Conservation (phyloP, 2,329 filamentous ascomycete genomes). For the Rhytidhysteron rufulum region DNA sequence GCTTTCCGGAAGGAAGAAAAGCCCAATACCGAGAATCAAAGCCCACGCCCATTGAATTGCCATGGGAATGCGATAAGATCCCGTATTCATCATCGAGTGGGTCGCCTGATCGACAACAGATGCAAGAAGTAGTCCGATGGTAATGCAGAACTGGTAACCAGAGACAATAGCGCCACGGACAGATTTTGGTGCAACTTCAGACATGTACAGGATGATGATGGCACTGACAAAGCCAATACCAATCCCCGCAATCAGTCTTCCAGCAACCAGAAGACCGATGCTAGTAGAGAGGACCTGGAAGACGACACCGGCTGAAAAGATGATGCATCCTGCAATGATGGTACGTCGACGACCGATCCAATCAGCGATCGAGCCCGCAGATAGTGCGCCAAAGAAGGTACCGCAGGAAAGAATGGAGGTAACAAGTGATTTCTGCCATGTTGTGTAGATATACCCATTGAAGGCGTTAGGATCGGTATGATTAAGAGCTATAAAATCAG, state of each 20-base stretch:
- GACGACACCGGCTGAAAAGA: conserved; percentile 52
- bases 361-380: conserved; percentile 52
- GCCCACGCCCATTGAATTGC: conserved; percentile 78
- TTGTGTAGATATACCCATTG: conserved; percentile 55
- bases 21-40: conserved; percentile 66
- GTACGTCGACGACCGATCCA: conserved; percentile 57
- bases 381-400: conserved; percentile 66
- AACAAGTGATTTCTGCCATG: conserved; percentile 50
- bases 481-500: conserved; percentile 30
- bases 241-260: conserved; percentile 66
- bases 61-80: conserved; percentile 73
- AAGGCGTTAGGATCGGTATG: conserved; percentile 56
- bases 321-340: conserved; percentile 54
- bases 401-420: conserved; percentile 70
- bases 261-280: conserved; percentile 61
- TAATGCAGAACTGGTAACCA: conserved; percentile 81
- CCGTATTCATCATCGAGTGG: conserved; percentile 57
- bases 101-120: conserved; percentile 71
- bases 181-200: conserved; percentile 68
- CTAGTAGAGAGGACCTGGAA: conserved; percentile 55
- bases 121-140: conserved; percentile 72
- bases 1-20: conserved; percentile 77
- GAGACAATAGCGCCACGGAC: conserved; percentile 76
- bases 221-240: conserved; percentile 67
- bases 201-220: conserved; percentile 68